Base-by-base conservation (phyloP, 2,329 filamentous ascomycete genomes). In the Talaromyces funiculosus region DNA sequence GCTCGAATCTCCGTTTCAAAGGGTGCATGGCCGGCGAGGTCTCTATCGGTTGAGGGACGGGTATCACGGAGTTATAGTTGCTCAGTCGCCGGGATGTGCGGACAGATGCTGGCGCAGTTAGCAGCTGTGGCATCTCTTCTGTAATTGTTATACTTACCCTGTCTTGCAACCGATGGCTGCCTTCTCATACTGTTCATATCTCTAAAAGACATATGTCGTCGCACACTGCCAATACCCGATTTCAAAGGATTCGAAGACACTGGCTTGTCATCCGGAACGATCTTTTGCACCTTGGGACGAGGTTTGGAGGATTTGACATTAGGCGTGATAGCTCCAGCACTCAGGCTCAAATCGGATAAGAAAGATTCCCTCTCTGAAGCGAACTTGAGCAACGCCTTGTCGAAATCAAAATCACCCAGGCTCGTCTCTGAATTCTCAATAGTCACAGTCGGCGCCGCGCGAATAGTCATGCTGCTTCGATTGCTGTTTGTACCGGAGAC, bases 51-150 rank as follows among this genome's bases (percentile, higher is more conserved):
- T 97, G 91, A 12, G 94, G 94, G 2, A 86, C 87, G 14, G 94
- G 94, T 58, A 99, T 97, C 57, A 99, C 94, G 1, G 94, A 97
- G 74, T 97, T 97, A 77, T 99, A 99, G 73, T 96, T 96, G 75
- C 93, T 97, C 66, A 97, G 80, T 68, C 94, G 86, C 77, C 87
- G 94, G 38, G 92, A 87, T 4, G 92, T 96, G 67, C 92, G 87
- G 64, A 88, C 82, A 24, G 88, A 90, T 64, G 84, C 84, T 85
- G 67, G 6, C 18, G 12, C 61, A 53, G 65, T 62, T 61, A 63
- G 65, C 18, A 64, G 66, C 31, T 71, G 62, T 73, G 68, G 61
- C 60, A 61, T 37, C 43, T 59, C 55, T 47, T 26, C 20, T 35
- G 29, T 20, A 54, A 53, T 22, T 53, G 12, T 40, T 24, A 16